These are phyloP conservation scores for Pseudevernia furfuracea DNA, from an alignment of 495 filamentous ascomycete genomes.

Conservation along the genomic window DNA sequence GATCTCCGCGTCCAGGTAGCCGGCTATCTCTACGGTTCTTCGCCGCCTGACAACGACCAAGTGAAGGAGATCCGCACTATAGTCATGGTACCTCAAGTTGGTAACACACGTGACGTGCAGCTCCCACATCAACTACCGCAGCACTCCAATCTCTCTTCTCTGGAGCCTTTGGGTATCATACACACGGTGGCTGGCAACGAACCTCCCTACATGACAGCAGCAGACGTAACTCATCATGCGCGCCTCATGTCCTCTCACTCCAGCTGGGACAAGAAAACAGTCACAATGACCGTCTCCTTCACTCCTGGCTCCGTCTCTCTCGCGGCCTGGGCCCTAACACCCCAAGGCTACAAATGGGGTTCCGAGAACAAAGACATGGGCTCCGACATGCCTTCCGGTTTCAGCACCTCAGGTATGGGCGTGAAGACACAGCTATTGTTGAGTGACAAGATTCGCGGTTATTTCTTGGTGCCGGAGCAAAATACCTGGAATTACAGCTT, in stretches of 20 bases:
- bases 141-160: slow-evolving; percentile 77
- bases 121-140: slow-evolving; percentile 87
- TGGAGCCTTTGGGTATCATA: slow-evolving; percentile 93
- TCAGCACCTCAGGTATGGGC: slow-evolving; percentile 75
- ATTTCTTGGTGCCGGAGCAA: slow-evolving; percentile 87
- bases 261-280: slow-evolving; percentile 88
- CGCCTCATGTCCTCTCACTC: slow-evolving; percentile 75
- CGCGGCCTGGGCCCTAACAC: slow-evolving; percentile 84
- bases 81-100: slow-evolving; percentile 95
- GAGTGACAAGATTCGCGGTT: slow-evolving; percentile 85
- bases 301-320: slow-evolving; percentile 97
- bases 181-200: slow-evolving; percentile 94
- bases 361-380: slow-evolving; percentile 88
- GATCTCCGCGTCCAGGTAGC: slow-evolving; percentile 95
- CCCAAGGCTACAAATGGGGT: slow-evolving; percentile 93
- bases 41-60: slow-evolving; percentile 87
- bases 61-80: slow-evolving; percentile 96
- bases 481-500: slow-evolving; percentile 97
- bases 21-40: slow-evolving; percentile 89
- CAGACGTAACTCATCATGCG: slow-evolving; percentile 89
- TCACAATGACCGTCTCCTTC: slow-evolving; percentile 95
- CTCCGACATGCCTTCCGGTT: slow-evolving; percentile 88
- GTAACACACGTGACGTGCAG: slow-evolving; percentile 84
- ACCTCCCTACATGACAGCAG: slow-evolving; percentile 88
- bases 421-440: slow-evolving; percentile 92